Conservation (phyloP, 768 basidiomycete genomes). For the Leccinum variicolor region DNA sequence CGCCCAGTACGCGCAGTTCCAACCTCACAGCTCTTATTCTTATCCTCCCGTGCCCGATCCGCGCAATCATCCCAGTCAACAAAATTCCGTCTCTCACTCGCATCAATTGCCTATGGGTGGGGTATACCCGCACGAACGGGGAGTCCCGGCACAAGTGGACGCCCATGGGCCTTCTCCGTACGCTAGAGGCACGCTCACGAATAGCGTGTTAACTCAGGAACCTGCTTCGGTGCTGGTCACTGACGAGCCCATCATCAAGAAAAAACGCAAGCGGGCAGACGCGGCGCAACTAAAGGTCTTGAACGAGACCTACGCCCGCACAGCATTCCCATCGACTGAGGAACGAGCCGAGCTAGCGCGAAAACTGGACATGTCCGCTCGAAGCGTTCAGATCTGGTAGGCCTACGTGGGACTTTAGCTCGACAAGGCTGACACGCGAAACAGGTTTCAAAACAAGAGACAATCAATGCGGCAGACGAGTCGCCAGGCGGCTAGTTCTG, state of each 20-base stretch:
- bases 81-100: conserved; percentile 23
- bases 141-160: conserved; percentile 39
- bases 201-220: conserved; percentile 31
- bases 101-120: conserved; percentile 29
- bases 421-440: conserved; percentile 19
- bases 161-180: conserved; percentile 46
- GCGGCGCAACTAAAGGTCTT: conserved; percentile 75
- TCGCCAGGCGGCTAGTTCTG: conserved; percentile 53
- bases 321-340: conserved; percentile 85
- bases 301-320: conserved; percentile 76
- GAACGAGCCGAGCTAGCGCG: conserved; percentile 77
- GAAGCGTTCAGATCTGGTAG: conserved; percentile 87
- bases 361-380: conserved; percentile 75
- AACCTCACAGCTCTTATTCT: conserved; percentile 31
- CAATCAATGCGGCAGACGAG: conserved; percentile 80
- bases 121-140: conserved; percentile 31
- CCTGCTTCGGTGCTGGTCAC: conserved; percentile 35
- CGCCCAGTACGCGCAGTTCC: conserved; percentile 48
- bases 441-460: conserved; percentile 85
- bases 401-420: conserved; percentile 17
- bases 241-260: conserved; percentile 76
- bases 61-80: conserved; percentile 28
- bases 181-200: conserved; percentile 39
- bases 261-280: conserved; percentile 85
- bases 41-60: conserved; percentile 38